Evolutionary conservation across 805 yeast genomes (phyloP).

Genomic region (Candida khao-thaluensis): DNA sequence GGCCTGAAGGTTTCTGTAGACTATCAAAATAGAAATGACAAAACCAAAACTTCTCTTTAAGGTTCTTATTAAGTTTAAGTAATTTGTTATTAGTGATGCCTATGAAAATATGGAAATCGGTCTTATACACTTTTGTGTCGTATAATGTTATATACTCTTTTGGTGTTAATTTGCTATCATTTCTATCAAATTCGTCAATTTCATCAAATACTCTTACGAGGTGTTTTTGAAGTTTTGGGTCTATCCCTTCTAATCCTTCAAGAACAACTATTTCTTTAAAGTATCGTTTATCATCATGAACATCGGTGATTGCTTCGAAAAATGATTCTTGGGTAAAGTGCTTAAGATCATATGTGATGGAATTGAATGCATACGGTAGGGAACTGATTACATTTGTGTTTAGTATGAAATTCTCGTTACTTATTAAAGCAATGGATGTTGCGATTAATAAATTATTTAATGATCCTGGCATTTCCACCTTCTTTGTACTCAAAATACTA

Average conservation of each 20-base stretch:
- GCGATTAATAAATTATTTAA: slow-evolving; percentile 21
- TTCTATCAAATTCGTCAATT: slow-evolving; percentile 23
- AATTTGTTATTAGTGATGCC: slow-evolving; percentile 15
- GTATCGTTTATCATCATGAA: not conserved
- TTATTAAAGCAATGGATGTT: slow-evolving; percentile 20
- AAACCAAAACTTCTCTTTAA: slow-evolving; percentile 29
- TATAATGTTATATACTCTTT: slow-evolving; percentile 8
- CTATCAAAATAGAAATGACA: slow-evolving; percentile 16
- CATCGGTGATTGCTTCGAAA: not conserved
- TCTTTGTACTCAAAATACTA: no score
- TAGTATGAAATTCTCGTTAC: slow-evolving; percentile 19
- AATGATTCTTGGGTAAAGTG: slow-evolving; percentile 12
- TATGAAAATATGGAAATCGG: slow-evolving; percentile 18
- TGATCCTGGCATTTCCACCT: no score
- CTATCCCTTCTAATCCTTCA: slow-evolving; percentile 18
- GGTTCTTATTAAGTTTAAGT: slow-evolving; percentile 17
- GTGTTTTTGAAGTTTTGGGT: slow-evolving; percentile 14
- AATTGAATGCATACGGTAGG: not conserved
- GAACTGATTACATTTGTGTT: slow-evolving; percentile 9
- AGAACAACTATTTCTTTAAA: slow-evolving; percentile 16
- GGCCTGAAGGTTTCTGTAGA: no score
- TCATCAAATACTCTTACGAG: slow-evolving; percentile 20
- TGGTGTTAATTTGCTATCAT: slow-evolving; percentile 8
- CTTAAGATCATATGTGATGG: slow-evolving; percentile 4
- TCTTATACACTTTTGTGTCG: slow-evolving; percentile 12